Base-by-base conservation (phyloP, 768 basidiomycete genomes). In the Glaciozyma martinii region DNA sequence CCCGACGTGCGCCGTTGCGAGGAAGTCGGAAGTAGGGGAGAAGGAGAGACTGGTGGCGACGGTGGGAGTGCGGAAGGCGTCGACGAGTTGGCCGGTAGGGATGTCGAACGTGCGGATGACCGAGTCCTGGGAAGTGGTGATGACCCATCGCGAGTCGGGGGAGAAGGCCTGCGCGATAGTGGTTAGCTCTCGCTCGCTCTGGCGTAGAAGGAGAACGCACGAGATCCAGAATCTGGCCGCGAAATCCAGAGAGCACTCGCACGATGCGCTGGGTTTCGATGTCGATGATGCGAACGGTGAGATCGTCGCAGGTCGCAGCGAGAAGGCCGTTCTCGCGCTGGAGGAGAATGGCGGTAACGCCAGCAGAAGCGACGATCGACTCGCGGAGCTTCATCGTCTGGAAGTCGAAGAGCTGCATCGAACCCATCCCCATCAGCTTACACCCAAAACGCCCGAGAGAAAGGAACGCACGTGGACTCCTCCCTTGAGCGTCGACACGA, bases 51-150 rank as follows among this genome's bases (percentile, higher is more conserved):
- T 90, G 0, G 90, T 93, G 8, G 94, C 90, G 30, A 94, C 82
- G 70, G 87, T 89, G 33, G 86, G 78, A 13, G 90, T 91, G 60
- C 84, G 82, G 80, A 99, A 98, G 0, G 85, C 90, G 72, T 98
- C 91, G 60, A 99, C 92, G 44, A 98, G 79, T 32, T 85, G 81
- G 8, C 93, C 92, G 23, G 92, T 90, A 1, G 95, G 94, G 30
- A 99, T 82, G 74, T 99, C 94, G 75, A 90, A 99, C 3, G 94
- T 98, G 37, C 95, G 84, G 71, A 98, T 89, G 60, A 87, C 81
- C 0, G 90, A 89, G 76, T 99, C 95, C 47, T 95, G 79, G 13
- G 93, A 92, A 3, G 89, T 84, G 2, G 85, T 80, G 49, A 97
- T 82, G 58, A 99, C 80, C 95, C 94, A 98, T 60, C 95, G 81